Conservation (phyloP, 768 basidiomycete genomes). For the Pluteus cervinus region DNA sequence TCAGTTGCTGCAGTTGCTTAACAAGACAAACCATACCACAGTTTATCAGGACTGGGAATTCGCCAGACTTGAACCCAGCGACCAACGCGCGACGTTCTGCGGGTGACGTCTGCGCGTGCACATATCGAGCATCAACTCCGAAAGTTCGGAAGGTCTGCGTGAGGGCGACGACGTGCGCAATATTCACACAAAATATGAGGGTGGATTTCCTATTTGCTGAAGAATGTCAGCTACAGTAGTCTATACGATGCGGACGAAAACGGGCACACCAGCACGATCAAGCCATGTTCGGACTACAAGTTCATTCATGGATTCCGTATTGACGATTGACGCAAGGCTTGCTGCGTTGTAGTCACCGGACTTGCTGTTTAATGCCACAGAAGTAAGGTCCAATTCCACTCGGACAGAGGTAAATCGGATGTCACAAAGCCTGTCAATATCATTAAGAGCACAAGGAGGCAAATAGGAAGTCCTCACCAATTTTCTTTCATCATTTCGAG, state of each 20-base stretch:
- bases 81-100: slow-evolving; percentile 61
- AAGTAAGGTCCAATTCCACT: slow-evolving; percentile 62
- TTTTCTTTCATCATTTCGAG: slow-evolving; percentile 89
- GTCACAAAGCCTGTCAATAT: slow-evolving; percentile 65
- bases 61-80: slow-evolving; percentile 57
- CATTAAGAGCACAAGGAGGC: slow-evolving; percentile 1
- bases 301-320: slow-evolving; percentile 70
- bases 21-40: slow-evolving; percentile 54
- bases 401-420: slow-evolving; percentile 82
- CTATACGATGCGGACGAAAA: not conserved
- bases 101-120: slow-evolving; percentile 65
- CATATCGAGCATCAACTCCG: slow-evolving; percentile 81
- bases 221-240: slow-evolving; percentile 4
- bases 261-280: slow-evolving; percentile 66
- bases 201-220: slow-evolving; percentile 73
- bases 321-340: slow-evolving; percentile 76
- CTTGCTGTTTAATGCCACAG: slow-evolving; percentile 57
- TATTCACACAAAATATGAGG: slow-evolving; percentile 85
- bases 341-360: slow-evolving; percentile 81
- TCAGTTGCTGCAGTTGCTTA: not conserved
- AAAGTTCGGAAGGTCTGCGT: slow-evolving; percentile 65
- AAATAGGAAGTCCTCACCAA: slow-evolving; percentile 44
- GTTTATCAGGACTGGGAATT: slow-evolving; percentile 85
- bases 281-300: slow-evolving; percentile 82
- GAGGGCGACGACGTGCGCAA: slow-evolving; percentile 72